Percentiles rank a stretch among this genome's conserved stretches.
Evolutionary conservation across 306 rosid species (phyloP).

Genomic region (Dalbergia cultrata): DNA sequence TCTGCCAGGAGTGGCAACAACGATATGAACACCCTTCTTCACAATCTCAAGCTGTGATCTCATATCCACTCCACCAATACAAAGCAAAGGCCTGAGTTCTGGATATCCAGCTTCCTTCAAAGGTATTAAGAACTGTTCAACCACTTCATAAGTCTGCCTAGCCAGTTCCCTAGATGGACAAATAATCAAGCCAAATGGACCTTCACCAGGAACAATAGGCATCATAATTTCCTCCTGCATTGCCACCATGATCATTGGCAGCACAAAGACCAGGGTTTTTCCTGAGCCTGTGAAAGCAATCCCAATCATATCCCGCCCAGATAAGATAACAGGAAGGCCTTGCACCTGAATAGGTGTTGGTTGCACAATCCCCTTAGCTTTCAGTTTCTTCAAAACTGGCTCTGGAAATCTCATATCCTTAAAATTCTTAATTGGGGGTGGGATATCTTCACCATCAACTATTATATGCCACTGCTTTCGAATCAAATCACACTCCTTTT

Average conservation of each 20-base stretch:
- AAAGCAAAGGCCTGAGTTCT: conserved; percentile 75
- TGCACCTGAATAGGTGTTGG: conserved; percentile 90
- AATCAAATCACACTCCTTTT: conserved; percentile 65
- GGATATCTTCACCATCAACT: conserved; percentile 74
- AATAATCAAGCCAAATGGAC: conserved; percentile 71
- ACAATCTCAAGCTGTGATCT: conserved; percentile 71
- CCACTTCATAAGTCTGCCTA: conserved; percentile 81
- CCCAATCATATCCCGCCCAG: conserved; percentile 88
- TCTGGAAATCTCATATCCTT: conserved; percentile 83
- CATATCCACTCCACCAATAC: conserved; percentile 89
- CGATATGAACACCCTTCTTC: conserved; percentile 82
- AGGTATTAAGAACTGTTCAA: conserved; percentile 70
- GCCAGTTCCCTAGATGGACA: conserved; percentile 89
- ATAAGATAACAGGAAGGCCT: conserved; percentile 76
- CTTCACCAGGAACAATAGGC: conserved; percentile 82
- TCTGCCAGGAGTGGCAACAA: conserved; percentile 64
- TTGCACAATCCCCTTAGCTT: conserved; percentile 76
- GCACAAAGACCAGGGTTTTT: conserved; percentile 76
- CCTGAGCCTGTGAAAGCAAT: conserved; percentile 85
- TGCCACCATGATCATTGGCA: conserved; percentile 81
- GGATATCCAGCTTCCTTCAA: conserved; percentile 80
- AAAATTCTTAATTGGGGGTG: conserved; percentile 72
- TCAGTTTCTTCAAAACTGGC: conserved; percentile 69
- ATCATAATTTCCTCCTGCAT: conserved; percentile 84
- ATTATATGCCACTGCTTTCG: conserved; percentile 82